Evolutionary conservation across 169 alveolate species (phyloP), one percentile per base, ranked within the genome.

Genomic region (Plasmodium cynomolgi): DNA sequence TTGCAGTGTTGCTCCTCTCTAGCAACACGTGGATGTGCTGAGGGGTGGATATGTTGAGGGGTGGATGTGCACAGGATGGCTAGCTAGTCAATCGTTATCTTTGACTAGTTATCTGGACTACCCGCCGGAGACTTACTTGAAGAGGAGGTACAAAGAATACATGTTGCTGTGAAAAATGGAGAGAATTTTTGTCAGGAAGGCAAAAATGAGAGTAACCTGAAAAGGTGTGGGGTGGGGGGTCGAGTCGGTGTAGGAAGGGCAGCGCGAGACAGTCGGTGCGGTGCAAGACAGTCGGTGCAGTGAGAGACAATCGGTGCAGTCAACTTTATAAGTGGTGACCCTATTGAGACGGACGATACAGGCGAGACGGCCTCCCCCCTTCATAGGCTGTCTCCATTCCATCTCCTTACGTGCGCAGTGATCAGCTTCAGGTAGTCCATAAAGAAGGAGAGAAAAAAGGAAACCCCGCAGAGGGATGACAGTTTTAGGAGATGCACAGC

Each of bases 91-190:
- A 23, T 15, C 26, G 20, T 31, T 71, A 41, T n/a, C 29, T 84
- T 23, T 34, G 23, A n/a, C n/a, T 39, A n/a, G n/a, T n/a, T n/a
- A n/a, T n/a, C n/a, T n/a, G n/a, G 23, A n/a, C n/a, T 39, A 13
- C 7, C 17, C 26, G 20, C 2, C 33, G n/a, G 73, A 44, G 82
- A 34, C 81, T 37, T 88, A 88, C 93, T 79, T 88, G 81, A 88
- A 88, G 50, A 88, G 62, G 33, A 88, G 39, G 41, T 88, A 88
- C 23, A 88, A 6, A 29, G 93, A 88, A 44, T 88, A 88, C 39
- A 88, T 88, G 50, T 77, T 88, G 71, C 58, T 88, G 72, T 88
- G 86, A 47, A 88, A 88, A 31, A 79, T 56, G 7, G 90, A 72
- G 47, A 58, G 82, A 5, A 79, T 54, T 58, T 77, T 88, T 54